Evolutionary conservation across 257 asterid species (phyloP).

Genomic region (Solanum bulbocastanum): DNA sequence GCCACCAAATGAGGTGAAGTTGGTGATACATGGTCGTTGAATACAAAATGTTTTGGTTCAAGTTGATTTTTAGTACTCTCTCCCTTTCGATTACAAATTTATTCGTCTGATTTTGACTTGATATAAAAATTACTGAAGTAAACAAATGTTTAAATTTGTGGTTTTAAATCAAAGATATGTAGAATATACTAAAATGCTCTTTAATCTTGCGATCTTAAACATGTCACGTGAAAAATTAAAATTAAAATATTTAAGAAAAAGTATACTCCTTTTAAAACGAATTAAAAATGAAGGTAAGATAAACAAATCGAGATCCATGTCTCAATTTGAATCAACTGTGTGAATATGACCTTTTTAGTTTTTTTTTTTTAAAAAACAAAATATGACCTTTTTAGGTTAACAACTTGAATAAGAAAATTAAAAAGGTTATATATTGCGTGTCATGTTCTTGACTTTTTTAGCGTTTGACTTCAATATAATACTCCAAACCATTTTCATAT

Average conservation of each 20-base stretch:
- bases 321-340: background rate
- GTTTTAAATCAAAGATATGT: background rate
- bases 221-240: background rate
- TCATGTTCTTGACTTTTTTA: background rate
- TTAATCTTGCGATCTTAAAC: background rate
- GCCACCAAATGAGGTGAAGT: background rate
- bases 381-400: background rate
- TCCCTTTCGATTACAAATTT: background rate
- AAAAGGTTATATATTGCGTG: background rate
- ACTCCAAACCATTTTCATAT: background rate
- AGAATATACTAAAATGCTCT: too few relatives aligned
- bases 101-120: background rate
- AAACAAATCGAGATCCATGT: background rate
- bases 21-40: background rate
- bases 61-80: background rate
- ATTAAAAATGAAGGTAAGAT: background rate
- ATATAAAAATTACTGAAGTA: background rate
- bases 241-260: background rate
- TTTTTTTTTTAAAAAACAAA: too few relatives aligned
- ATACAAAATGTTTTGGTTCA: background rate
- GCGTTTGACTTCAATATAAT: background rate
- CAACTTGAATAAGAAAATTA: background rate
- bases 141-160: fast-evolving
- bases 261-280: background rate
- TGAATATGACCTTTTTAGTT: background rate